phyloP scores from a whole-genome alignment of 768 basidiomycete genomes.

The Suillus placidus region DNA sequence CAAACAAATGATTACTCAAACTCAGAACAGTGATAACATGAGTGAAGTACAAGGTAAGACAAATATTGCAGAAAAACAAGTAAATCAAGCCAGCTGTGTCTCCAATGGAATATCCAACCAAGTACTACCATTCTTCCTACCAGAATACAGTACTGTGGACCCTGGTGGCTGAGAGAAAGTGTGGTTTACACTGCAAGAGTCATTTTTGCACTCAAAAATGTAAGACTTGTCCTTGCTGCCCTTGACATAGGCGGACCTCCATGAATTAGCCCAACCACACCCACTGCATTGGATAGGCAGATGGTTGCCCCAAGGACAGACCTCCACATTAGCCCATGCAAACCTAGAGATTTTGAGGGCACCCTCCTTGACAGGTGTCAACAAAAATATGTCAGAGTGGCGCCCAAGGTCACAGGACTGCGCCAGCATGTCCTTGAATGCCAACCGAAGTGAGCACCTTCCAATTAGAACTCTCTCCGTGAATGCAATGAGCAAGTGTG shows the following conservation, averaged over 20 bases:
- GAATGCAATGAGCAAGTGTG: not conserved
- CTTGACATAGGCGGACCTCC: not conserved
- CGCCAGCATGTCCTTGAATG: not conserved
- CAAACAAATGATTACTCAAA: not conserved
- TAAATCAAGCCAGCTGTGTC: not conserved
- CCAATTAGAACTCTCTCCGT: not conserved
- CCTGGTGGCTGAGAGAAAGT: not conserved
- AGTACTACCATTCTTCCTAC: not conserved
- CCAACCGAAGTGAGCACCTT: not conserved
- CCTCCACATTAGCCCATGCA: not conserved
- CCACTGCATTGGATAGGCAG: constrained; percentile 7
- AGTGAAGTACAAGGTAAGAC: not conserved
- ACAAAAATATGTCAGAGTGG: not conserved
- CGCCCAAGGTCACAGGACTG: not conserved
- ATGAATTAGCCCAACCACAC: not conserved
- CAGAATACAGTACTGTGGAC: not conserved
- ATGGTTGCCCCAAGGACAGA: not conserved
- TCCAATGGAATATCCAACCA: not conserved
- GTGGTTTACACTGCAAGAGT: not conserved
- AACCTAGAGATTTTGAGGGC: not conserved
- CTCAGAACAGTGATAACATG: not conserved
- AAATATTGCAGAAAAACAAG: not conserved
- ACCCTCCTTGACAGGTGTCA: not conserved
- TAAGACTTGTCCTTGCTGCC: not conserved
- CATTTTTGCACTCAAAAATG: constrained; percentile 3